Evolutionary conservation across 2,329 filamentous ascomycete species (phyloP).

Genomic region (Rugonectria rugulosa): DNA sequence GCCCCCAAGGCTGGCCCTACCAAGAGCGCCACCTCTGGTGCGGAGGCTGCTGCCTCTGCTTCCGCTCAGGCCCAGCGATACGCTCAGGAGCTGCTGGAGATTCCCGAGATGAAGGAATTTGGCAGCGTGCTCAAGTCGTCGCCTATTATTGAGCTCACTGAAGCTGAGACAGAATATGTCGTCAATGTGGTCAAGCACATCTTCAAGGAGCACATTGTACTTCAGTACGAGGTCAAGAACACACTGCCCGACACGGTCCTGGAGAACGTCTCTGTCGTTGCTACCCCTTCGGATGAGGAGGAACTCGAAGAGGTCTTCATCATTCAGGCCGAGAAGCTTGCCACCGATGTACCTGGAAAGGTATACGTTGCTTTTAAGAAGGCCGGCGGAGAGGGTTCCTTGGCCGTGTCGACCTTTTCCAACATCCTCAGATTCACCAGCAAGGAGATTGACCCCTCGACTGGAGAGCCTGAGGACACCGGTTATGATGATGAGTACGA

Average conservation of each 20-base stretch:
- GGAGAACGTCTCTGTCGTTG: conserved; percentile 86
- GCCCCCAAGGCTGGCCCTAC: conserved; percentile 82
- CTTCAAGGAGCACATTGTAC: conserved; percentile 94
- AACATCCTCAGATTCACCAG: conserved; percentile 96
- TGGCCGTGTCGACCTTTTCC: conserved; percentile 83
- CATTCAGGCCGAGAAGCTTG: conserved; percentile 83
- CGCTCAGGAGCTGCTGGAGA: conserved; percentile 82
- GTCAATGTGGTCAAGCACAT: conserved; percentile 94
- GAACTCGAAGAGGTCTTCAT: conserved; percentile 92
- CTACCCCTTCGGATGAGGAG: conserved; percentile 81
- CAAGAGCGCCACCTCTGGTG: conserved; percentile 73
- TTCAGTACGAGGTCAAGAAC: conserved; percentile 98
- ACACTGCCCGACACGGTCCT: conserved; percentile 90
- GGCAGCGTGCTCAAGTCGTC: conserved; percentile 94
- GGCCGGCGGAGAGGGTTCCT: conserved; percentile 74
- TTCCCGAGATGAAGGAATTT: conserved; percentile 91
- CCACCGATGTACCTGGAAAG: conserved; percentile 86
- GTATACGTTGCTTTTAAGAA: conserved; percentile 97
- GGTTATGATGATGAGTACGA: conserved; percentile 99
- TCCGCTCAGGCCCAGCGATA: conserved; percentile 88
- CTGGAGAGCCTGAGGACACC: conserved; percentile 87
- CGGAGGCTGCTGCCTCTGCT: conserved; percentile 78
- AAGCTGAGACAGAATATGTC: conserved; percentile 97
- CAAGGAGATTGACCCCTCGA: conserved; percentile 96
- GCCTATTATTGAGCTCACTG: conserved; percentile 84